Evolutionary conservation across 805 yeast genomes (phyloP).

Genomic region (Ogataea minuta): DNA sequence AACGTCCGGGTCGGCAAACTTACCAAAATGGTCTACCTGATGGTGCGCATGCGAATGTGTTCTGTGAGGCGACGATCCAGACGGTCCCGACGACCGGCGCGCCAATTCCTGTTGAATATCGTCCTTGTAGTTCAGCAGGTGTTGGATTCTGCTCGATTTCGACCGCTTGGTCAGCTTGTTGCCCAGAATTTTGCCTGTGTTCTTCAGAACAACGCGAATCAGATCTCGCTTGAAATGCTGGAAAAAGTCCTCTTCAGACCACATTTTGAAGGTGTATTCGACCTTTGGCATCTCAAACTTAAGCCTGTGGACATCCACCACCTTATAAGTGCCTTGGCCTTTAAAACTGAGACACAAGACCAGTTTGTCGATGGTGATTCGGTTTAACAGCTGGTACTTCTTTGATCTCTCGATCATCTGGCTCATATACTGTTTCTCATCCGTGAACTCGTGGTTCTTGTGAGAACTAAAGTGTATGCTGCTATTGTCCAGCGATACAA

Average conservation of each 20-base stretch:
- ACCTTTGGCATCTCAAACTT: slow-evolving; percentile 63
- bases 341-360: slow-evolving; percentile 67
- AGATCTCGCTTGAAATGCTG: slow-evolving; percentile 59
- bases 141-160: slow-evolving; percentile 3
- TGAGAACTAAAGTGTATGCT: slow-evolving; percentile 8
- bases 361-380: slow-evolving; percentile 30
- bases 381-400: slow-evolving; percentile 39
- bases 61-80: too few species aligned
- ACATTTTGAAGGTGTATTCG: slow-evolving; percentile 55
- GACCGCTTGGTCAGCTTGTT: slow-evolving; percentile 53
- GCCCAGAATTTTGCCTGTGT: slow-evolving; percentile 75
- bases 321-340: slow-evolving; percentile 65
- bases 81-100: neutral
- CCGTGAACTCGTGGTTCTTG: slow-evolving; percentile 9
- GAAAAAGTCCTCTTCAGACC: slow-evolving; percentile 73
- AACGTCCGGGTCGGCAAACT: slow-evolving; percentile 27
- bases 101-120: neutral
- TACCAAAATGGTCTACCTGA: slow-evolving; percentile 6
- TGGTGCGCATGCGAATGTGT: slow-evolving; percentile 1
- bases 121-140: slow-evolving; percentile 11
- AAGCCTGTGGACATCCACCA: slow-evolving; percentile 76
- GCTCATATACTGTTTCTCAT: slow-evolving; percentile 35
- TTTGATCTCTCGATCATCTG: slow-evolving; percentile 44
- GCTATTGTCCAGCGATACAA: slow-evolving; percentile 1
- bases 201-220: slow-evolving; percentile 52